Evolutionary conservation across 805 yeast genomes (phyloP), one percentile per base, ranked within the genome.

Genomic region (Kuraishia borneana): DNA sequence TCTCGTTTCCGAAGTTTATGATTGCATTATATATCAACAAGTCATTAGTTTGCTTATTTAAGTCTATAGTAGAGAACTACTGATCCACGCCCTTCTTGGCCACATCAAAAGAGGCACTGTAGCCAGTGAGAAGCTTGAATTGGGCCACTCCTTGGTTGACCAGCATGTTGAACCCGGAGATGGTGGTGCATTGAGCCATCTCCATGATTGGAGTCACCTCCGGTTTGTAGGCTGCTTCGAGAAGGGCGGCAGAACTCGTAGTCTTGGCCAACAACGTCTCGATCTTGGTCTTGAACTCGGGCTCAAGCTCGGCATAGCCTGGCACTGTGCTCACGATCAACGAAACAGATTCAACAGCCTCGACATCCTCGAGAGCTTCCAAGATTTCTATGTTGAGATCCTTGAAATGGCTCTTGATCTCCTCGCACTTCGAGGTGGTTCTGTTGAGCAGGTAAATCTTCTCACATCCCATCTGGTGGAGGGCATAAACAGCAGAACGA

Each of bases 171-270:
- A 81, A 75, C 9, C 99, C 99, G 6, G 88, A 82, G 43, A 89
- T 69, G n/a, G 78, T 79, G n/a, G 63, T 65, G 44, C 70, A 63
- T 21, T 68, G 71, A 6, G 96, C 95, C 18, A 82, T 51, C 45
- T 63, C 63, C 96, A 92, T 88, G 27, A 89, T 63, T 16, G 94
- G 92, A 0, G 98, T 89, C 13, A 77, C 67, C 19, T 73, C 61
- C 13, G 97, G 97, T 54, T 85, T 88, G 64, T 92, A 92, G 17
- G 96, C 94, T 32, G 97, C 96, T 44, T 92, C 99, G 34, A 92
- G 60, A 19, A 89, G 62, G 9, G 71, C 64, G 12, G 81, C 77
- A 2, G 53, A 50, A 12, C 53, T 50, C 17, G 43, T 40, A 5
- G 46, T 36, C 32, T 60, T 64, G 16, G 53, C 39, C 43, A 81